Base-by-base conservation (phyloP, 2,329 filamentous ascomycete species). In the Ascochyta rabiei region DNA sequence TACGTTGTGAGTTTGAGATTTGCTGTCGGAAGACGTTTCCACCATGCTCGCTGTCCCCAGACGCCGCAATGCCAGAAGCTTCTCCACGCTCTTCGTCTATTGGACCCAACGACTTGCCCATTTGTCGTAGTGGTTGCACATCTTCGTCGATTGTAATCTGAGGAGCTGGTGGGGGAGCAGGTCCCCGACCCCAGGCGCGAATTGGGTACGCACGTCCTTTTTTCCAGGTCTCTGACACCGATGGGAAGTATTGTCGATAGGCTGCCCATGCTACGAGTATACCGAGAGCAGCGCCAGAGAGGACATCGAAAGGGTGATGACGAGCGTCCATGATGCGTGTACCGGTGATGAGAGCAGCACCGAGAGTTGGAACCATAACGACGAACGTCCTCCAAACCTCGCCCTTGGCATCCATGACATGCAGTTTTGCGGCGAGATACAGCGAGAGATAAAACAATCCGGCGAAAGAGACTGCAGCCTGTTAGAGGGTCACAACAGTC, bases 251-350 rank as follows among this genome's bases (percentile, higher is more conserved):
- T 66, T 86, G 83, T 40, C 82, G 77, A 62, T 86, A 86, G 1
- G 82, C 74, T 26, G 77, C 74, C 72, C 77, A 83, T 8, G 81
- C 82, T 34, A 80, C 80, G 28, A 80, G 60, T 16, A 84, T 75
- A 4, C 84, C 84, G 2, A 86, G 72, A 9, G 81, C 59, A 1
- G 80, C 81, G 8, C 84, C 84, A 12, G 79, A 80, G 35, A 86
- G 76, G 26, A 86, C 84, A 60, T 86, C 84, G 67, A 86, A 86
- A 0, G 83, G 82, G 61, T 86, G 84, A 54, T 86, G 84, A 15
- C 84, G 79, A 19, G 83, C 83, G 61, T 86, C 84, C 83, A 86
- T 86, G 52, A 86, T 86, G 39, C 84, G 80, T 13, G 80, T 81
- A 33, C 82, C 80, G 6, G 83, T 81, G 48, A 86, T 77, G 37